Conservation (phyloP, 2,329 filamentous ascomycete species). For the Colletotrichum theobromicola region DNA sequence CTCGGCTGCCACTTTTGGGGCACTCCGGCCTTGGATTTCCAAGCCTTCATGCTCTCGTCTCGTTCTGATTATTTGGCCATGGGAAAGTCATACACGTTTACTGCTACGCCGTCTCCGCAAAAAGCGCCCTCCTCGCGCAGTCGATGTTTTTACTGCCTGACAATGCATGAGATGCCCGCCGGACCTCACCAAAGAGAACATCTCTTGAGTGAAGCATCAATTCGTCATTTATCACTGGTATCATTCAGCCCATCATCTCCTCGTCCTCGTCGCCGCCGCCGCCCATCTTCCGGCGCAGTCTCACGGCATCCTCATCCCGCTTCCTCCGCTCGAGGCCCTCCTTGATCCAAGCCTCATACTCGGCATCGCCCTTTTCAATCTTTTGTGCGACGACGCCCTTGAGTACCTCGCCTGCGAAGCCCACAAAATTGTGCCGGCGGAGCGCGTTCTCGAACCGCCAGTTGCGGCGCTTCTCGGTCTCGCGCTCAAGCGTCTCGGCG, state of each 20-base stretch:
- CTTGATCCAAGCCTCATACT: conserved; percentile 76
- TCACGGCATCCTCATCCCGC: conserved; percentile 23
- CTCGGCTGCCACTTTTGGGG: no score
- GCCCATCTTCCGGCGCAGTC: conserved; percentile 22
- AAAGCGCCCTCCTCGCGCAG: no score
- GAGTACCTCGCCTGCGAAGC: conserved; percentile 88
- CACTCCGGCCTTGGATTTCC: no score
- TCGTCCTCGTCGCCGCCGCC: conserved; percentile 14
- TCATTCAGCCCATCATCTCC: conserved; percentile 22
- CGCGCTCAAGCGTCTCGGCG: conserved; percentile 74
- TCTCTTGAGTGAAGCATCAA: background rate
- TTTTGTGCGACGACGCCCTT: conserved; percentile 84
- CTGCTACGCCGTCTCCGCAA: no score
- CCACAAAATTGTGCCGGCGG: conserved; percentile 92
- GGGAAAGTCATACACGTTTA: no score
- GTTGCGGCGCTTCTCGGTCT: conserved; percentile 81
- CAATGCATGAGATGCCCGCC: no score
- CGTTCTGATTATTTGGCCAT: no score
- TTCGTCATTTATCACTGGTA: background rate
- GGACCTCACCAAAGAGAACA: no score
- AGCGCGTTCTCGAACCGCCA: conserved; percentile 98
- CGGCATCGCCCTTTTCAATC: conserved; percentile 66
- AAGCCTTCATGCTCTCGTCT: no score
- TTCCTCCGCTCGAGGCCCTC: conserved; percentile 66
- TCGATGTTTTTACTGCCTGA: no score